These are phyloP conservation scores for Puccinellia tenuiflora DNA, from an alignment of 176 grass and related monocot genomes.

Conservation along the genomic window DNA sequence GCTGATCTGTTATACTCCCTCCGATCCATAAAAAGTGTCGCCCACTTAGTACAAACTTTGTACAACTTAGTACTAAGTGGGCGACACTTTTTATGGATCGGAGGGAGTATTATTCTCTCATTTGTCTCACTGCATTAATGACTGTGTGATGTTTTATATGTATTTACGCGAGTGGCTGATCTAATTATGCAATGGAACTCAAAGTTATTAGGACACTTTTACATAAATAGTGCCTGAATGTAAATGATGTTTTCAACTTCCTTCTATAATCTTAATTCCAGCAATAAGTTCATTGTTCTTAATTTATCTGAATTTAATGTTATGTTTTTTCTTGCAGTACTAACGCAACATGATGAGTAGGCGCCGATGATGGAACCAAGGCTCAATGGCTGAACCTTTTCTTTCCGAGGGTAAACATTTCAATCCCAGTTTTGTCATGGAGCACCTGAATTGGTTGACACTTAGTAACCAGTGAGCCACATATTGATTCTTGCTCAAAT, in stretches of 20 bases:
- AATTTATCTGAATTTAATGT: not conserved
- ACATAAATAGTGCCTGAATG: not conserved
- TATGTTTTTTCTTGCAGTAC: slow-evolving; percentile 28
- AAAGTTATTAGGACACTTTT: not conserved
- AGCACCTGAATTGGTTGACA: not conserved
- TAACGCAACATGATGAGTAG: slow-evolving; percentile 42
- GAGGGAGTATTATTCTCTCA: no score
- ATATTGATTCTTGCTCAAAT: slow-evolving; percentile 1
- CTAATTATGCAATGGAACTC: not conserved
- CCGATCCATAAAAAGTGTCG: no score
- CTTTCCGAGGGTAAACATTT: not conserved
- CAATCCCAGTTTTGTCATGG: not conserved
- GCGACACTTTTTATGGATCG: no score
- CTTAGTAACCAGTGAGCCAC: slow-evolving; percentile 1
- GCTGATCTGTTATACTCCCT: not conserved
- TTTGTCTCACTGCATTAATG: not conserved
- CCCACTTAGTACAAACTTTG: no score
- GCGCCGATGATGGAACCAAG: not conserved
- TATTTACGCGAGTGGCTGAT: not conserved
- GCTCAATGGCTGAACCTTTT: not conserved
- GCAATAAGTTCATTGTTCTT: not conserved
- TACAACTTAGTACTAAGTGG: no score
- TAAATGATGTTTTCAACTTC: not conserved
- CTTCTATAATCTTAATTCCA: not conserved
- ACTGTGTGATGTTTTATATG: not conserved